These are phyloP conservation scores for Aspergillus melleus DNA, from an alignment of 2,329 filamentous ascomycete species.

Conservation along the genomic window DNA sequence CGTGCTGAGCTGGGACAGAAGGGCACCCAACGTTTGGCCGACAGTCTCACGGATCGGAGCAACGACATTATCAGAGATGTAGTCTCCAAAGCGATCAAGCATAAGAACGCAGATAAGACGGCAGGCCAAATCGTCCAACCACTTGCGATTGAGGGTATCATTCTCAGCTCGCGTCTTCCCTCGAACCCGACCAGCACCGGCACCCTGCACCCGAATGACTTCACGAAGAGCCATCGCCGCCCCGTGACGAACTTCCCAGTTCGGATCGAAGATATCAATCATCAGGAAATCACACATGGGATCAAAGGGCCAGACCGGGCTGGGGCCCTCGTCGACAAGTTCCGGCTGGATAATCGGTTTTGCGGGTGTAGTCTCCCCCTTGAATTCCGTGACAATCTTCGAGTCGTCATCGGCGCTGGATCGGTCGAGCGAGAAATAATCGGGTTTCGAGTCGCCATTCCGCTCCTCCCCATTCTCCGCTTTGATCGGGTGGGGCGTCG, in stretches of 20 bases:
- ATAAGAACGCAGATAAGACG: constrained; percentile 94
- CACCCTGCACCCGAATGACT: constrained; percentile 86
- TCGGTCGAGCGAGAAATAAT: constrained; percentile 90
- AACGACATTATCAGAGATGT: constrained; percentile 95
- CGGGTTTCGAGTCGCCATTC: constrained; percentile 64
- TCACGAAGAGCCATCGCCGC: constrained; percentile 94
- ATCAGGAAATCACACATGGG: constrained; percentile 91
- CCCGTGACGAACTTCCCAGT: constrained; percentile 95
- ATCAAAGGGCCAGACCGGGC: constrained; percentile 83
- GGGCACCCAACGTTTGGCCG: constrained; percentile 87
- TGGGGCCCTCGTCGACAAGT: constrained; percentile 68
- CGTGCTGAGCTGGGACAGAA: constrained; percentile 78
- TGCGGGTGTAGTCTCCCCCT: constrained; percentile 75
- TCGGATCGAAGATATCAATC: constrained; percentile 86
- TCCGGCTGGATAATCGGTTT: constrained; percentile 84
- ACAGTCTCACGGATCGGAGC: constrained; percentile 94
- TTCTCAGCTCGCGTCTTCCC: constrained; percentile 74
- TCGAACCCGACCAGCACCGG: constrained; percentile 75
- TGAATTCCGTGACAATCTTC: constrained; percentile 94
- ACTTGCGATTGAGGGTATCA: constrained; percentile 73
- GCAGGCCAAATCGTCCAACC: constrained; percentile 94
- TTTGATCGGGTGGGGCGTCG: constrained; percentile 59
- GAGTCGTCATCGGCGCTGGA: constrained; percentile 80
- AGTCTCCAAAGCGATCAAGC: constrained; percentile 96
- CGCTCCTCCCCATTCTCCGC: constrained; percentile 58